phyloP scores from a whole-genome alignment of 257 asterid genomes.

The Leonotis leonurus region DNA sequence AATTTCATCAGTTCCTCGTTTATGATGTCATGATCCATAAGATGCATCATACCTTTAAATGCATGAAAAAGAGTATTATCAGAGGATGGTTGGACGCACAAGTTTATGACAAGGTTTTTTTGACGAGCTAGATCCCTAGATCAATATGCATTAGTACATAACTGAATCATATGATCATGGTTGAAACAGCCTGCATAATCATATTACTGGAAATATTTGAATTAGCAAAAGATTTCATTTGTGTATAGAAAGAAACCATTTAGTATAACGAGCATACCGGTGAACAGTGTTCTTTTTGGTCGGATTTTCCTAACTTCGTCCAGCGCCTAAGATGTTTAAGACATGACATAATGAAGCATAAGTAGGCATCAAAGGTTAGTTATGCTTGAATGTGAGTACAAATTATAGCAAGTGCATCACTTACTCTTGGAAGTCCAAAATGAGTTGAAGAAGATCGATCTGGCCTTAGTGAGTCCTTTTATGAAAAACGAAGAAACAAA shows the following conservation, averaged over 20 bases:
- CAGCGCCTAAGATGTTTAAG: constrained; percentile 51
- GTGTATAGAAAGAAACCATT: neutral
- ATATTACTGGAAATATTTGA: neutral
- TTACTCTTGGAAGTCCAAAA: constrained; percentile 89
- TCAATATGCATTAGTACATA: neutral
- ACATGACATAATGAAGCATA: neutral
- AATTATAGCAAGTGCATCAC: constrained; percentile 1
- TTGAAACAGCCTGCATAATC: neutral
- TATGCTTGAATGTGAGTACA: neutral
- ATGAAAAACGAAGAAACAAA: neutral
- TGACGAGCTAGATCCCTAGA: neutral
- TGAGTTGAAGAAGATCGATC: constrained; percentile 94
- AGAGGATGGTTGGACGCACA: neutral
- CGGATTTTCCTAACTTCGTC: constrained; percentile 85
- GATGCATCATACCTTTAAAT: constrained; percentile 91
- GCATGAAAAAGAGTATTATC: neutral
- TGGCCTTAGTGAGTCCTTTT: constrained; percentile 88
- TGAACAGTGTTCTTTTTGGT: constrained; percentile 86
- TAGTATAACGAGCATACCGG: constrained; percentile 37
- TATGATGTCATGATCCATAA: constrained; percentile 85
- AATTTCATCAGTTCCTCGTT: constrained; percentile 54
- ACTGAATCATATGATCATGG: neutral
- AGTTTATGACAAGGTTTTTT: neutral
- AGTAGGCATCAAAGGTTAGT: neutral
- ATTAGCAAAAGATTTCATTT: neutral